Percentiles rank a stretch among this genome's conserved stretches.
phyloP scores from a whole-genome alignment of 768 basidiomycete genomes.

The Termitomyces sp. region DNA sequence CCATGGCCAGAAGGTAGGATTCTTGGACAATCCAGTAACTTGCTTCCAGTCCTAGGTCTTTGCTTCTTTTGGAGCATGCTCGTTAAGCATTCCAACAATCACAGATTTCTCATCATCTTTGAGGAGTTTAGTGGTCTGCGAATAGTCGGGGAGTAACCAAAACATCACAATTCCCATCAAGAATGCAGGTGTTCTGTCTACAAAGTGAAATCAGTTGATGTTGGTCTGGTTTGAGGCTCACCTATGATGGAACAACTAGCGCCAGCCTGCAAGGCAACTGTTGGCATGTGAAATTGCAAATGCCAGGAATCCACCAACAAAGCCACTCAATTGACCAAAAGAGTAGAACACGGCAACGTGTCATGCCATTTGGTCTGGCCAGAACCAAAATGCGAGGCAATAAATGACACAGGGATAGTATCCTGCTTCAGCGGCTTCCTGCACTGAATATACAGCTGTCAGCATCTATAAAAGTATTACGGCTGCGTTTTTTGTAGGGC shows the following conservation, averaged over 20 bases:
- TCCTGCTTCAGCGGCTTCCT: conserved; percentile 12
- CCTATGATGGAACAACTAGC: no score
- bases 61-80: no score
- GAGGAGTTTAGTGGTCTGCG: conserved; percentile 9
- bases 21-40: conserved; percentile 3
- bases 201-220: no score
- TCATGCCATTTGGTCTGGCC: conserved; percentile 5
- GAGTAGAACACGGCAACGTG: conserved; percentile 10
- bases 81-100: no score
- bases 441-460: background rate
- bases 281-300: no score
- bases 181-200: no score
- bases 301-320: no score
- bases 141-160: conserved; percentile 8
- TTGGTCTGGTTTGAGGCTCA: no score
- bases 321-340: no score
- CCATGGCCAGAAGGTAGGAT: conserved; percentile 8
- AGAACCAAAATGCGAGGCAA: conserved; percentile 13
- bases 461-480: background rate
- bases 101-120: no score
- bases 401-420: conserved; percentile 12
- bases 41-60: conserved; percentile 10
- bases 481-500: background rate
- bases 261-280: no score
- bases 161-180: conserved; percentile 7